phyloP scores from a whole-genome alignment of 2,329 filamentous ascomycete species.

The Fusarium sacchari region DNA sequence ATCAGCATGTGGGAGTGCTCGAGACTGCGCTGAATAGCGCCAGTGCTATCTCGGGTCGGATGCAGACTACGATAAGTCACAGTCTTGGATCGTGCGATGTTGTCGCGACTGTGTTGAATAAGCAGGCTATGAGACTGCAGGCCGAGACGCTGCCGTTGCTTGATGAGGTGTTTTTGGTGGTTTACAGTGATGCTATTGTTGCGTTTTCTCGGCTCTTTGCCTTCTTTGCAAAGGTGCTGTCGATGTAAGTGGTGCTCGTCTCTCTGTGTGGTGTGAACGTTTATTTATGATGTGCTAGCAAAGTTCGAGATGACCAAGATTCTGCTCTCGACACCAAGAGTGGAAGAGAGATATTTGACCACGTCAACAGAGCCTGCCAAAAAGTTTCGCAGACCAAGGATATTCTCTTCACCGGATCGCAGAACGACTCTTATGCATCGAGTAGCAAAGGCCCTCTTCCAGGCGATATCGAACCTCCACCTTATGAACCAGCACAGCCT shows the following conservation, averaged over 20 bases:
- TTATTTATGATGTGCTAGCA: slow-evolving; percentile 6
- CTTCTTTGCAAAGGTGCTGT: slow-evolving; percentile 35
- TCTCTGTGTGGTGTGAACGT: neutral
- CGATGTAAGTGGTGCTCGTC: slow-evolving; percentile 32
- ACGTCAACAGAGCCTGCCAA: slow-evolving; percentile 30
- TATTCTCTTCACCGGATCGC: slow-evolving; percentile 24
- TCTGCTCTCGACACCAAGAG: slow-evolving; percentile 27
- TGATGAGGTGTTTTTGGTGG: slow-evolving; percentile 41
- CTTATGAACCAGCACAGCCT: slow-evolving; percentile 35
- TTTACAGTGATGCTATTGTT: slow-evolving; percentile 39
- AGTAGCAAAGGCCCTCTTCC: slow-evolving; percentile 29
- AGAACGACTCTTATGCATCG: slow-evolving; percentile 11
- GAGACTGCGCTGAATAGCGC: slow-evolving; percentile 41
- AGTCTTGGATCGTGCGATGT: slow-evolving; percentile 46
- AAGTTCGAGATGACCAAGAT: slow-evolving; percentile 40
- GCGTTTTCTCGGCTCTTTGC: slow-evolving; percentile 43
- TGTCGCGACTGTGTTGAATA: slow-evolving; percentile 44
- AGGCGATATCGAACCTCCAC: slow-evolving; percentile 34
- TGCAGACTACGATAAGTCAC: slow-evolving; percentile 45
- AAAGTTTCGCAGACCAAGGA: slow-evolving; percentile 26
- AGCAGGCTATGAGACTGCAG: slow-evolving; percentile 49
- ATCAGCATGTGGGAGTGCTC: slow-evolving; percentile 39
- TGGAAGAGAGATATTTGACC: slow-evolving; percentile 32
- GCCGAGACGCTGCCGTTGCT: slow-evolving; percentile 36
- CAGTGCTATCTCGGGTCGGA: slow-evolving; percentile 41